These are phyloP conservation scores for Cladosporium austrohemisphaericum DNA, from an alignment of 2,329 filamentous ascomycete species.

Conservation along the genomic window DNA sequence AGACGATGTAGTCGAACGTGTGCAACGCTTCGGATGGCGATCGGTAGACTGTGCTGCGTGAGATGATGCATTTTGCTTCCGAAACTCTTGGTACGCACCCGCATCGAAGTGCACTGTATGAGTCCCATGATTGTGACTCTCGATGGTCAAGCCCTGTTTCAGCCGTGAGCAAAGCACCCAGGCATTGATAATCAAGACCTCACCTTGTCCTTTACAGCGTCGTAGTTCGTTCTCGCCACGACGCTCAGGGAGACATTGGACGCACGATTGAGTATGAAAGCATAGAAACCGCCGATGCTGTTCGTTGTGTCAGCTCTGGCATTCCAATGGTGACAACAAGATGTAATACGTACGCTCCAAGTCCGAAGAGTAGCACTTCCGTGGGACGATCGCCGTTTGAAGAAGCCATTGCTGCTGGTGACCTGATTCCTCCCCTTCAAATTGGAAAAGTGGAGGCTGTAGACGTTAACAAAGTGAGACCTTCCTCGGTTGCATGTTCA, in stretches of 20 bases:
- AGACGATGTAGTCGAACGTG: slow-evolving; percentile 47
- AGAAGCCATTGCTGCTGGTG: not conserved
- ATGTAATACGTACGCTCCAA: slow-evolving; percentile 50
- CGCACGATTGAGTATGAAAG: slow-evolving; percentile 49
- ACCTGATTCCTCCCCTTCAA: too few species aligned
- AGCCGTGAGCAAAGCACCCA: not conserved
- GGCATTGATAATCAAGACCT: not conserved
- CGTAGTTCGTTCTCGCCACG: slow-evolving; percentile 45
- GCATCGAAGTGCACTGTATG: slow-evolving; percentile 30
- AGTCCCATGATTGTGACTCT: slow-evolving; percentile 41
- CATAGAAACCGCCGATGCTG: slow-evolving; percentile 57
- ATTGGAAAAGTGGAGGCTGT: too few species aligned
- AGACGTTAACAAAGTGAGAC: too few species aligned
- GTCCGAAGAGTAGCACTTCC: slow-evolving; percentile 48
- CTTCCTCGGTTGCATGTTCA: too few species aligned
- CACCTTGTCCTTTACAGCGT: slow-evolving; percentile 40
- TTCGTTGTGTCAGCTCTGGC: not conserved
- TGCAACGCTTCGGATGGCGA: slow-evolving; percentile 30
- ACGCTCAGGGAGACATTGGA: slow-evolving; percentile 41
- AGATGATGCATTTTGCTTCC: slow-evolving; percentile 19
- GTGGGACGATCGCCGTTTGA: not conserved
- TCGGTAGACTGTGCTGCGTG: slow-evolving; percentile 38
- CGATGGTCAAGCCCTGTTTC: slow-evolving; percentile 39
- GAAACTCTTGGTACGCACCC: slow-evolving; percentile 8
- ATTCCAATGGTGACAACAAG: not conserved